Evolutionary conservation across 305 asterid genomes (phyloP), one percentile per base, ranked within the genome.

Genomic region (Withania somnifera): DNA sequence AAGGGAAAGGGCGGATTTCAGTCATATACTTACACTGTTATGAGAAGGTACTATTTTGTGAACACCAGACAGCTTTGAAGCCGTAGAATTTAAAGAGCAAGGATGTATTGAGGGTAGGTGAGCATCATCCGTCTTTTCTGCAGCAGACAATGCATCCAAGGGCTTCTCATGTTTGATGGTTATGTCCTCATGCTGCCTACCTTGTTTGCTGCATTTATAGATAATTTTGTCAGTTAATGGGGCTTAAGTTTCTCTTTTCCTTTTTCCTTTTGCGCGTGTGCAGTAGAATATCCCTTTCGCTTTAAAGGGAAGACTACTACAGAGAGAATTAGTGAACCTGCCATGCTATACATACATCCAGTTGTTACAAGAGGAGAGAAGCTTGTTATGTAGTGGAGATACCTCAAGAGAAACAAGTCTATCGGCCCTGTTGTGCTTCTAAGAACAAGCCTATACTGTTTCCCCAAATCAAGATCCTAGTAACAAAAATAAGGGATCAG

Each of bases 361-460:
- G 20, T 45, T 22, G 28, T n/a, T 79, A 79, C 45, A 60, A 79
- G 20, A 24, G 58, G 51, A 28, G 73, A 78, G 60, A 45, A 45
- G 77, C 63, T 61, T 10, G 63, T 40, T 45, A 58, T 26, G 32
- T 34, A 80, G 15, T n/a, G 42, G 54, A 60, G 60, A 58, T 89
- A 95, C 98, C 98, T 90, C 71, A 93, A 71, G 69, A 91, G 94
- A 85, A 91, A 91, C 80, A 91, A 87, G 78, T 86, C 84, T 34
- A 93, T 89, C 51, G 97, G 97, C 64, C 92, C 93, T 3, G 90
- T 86, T 73, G 89, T 83, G 93, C 98, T 93, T 87, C 97, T 88
- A 68, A 93, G 85, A 26, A 85, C 87, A 51, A 95, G 92, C 77
- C 84, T 90, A 80, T 86, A 92, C 86, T 90, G 90, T 84, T 82